Conservation (phyloP, 768 basidiomycete genomes). For the Lactifluus subvellereus region DNA sequence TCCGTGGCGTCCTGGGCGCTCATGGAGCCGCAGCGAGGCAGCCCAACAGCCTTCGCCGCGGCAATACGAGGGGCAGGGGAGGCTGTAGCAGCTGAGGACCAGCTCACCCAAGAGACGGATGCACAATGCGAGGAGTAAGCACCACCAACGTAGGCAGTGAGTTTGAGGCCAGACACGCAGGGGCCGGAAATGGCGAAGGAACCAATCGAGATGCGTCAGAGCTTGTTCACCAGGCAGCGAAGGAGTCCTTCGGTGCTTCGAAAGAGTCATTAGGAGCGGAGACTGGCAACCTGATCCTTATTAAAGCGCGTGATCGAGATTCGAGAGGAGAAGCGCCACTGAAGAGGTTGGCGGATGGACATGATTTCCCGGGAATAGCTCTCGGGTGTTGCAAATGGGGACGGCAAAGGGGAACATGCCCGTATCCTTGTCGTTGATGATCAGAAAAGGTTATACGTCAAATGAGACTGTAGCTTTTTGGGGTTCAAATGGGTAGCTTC, state of each 20-base stretch:
- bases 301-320: slow-evolving; percentile 51
- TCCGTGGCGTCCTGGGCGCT: too few relatives aligned
- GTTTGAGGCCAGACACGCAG: slow-evolving; percentile 17
- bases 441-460: slow-evolving; percentile 28
- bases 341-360: slow-evolving; percentile 43
- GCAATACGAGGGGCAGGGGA: slow-evolving; percentile 18
- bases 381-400: slow-evolving; percentile 45
- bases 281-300: slow-evolving; percentile 44
- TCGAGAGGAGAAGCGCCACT: slow-evolving; percentile 51
- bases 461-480: background rate
- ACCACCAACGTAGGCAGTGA: slow-evolving; percentile 7
- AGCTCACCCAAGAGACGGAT: slow-evolving; percentile 26
- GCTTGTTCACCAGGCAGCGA: slow-evolving; percentile 50
- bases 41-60: too few relatives aligned
- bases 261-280: slow-evolving; percentile 42
- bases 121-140: slow-evolving; percentile 22
- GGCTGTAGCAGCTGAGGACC: slow-evolving; percentile 14
- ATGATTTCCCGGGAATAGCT: slow-evolving; percentile 51
- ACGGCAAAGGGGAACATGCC: slow-evolving; percentile 52
- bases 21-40: too few relatives aligned
- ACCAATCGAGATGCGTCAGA: slow-evolving; percentile 25
- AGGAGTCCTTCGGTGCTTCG: slow-evolving; percentile 34
- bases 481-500: slow-evolving; percentile 46
- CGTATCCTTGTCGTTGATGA: slow-evolving; percentile 45
- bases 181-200: slow-evolving; percentile 9